Evolutionary conservation across 805 yeast genomes (phyloP), one percentile per base, ranked within the genome.

Genomic region (Pichia cabralensis): DNA sequence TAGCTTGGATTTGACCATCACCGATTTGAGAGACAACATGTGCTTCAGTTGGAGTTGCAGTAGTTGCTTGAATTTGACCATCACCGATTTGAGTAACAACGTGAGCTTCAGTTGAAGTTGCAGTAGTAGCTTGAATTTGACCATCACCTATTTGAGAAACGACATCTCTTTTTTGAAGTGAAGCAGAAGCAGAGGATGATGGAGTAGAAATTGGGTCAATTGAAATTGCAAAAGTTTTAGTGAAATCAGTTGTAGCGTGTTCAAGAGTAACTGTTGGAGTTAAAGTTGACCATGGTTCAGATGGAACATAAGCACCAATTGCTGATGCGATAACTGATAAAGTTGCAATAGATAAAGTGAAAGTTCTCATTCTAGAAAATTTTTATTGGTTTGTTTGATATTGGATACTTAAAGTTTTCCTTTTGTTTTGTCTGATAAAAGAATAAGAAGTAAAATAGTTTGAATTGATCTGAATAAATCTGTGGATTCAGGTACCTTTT

Each of bases 221-320:
- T 41, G 80, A 80, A 48, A 81, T 80, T 62, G 88, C 94, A 52
- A 81, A 81, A 32, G 70, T 54, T 35, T 62, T 55, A 23, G 72
- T 40, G 67, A 74, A 75, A 47, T 73, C 74, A 34, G 83, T 74
- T 36, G 67, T 46, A 42, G 77, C 78, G 52, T 74, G 74, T 9
- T 46, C 47, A 19, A 68, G 66, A 35, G 67, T 48, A 30, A 69
- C 74, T 29, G 58, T 38, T 45, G 89, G 88, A 23, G 85, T 76
- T 58, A 80, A 66, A 37, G 84, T 75, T 38, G 78, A 55, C 80
- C 80, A 79, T 50, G 78, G 74, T 42, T 73, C 79, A 40, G 74
- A 58, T 45, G 80, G 81, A 43, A 74, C 71, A 48, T 71, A 70
- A 41, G 82, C 81, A 30, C 79, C 78, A 28, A 66, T 37, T 27